Evolutionary conservation across 805 yeast genomes (phyloP), one percentile per base, ranked within the genome.

Genomic region (Metschnikowia koreensis): DNA sequence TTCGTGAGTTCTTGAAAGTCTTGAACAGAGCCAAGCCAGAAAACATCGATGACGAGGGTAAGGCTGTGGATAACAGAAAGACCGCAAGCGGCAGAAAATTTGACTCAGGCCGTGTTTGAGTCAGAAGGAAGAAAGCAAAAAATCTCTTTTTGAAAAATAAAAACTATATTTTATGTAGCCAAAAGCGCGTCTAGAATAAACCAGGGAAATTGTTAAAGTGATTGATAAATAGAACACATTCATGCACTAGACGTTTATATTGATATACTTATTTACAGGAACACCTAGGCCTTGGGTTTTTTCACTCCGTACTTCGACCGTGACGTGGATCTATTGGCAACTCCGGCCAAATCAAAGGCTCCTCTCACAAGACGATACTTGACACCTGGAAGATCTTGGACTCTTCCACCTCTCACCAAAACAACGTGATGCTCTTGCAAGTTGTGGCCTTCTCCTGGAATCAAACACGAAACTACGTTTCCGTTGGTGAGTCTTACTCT

Each of bases 361-460:
- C 99, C 99, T 75, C 99, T 83, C 17, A 94, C 87, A 60, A 90
- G 77, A 71, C 89, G 94, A 70, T 94, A 94, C 68, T 90, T 92
- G 45, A 94, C 97, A 81, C 99, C 99, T 27, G 99, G 99, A 62
- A 93, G 77, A 83, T 94, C 99, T 67, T 92, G 97, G 48, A 89
- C 89, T 79, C 97, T 84, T 13, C 99, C 99, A n/a, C 99, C 99
- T 71, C 99, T 83, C 3, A 94, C 96, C 48, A 84, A 81, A 0
- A 94, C 98, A 47, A 94, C 96, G 64, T 96, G 89, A 73, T 94
- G 99, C 69, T 94, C 99, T 75, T 94, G 98, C 22, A 96, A 86
- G 66, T 94, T 94, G 71, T 94, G 99, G 17, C 99, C 99, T 67
- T 94, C 97, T 50, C 99, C 99, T 13, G 97, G 97, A 52, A 94